A percentile compares a stretch with the other conserved stretches of the same genome.
Evolutionary conservation across 805 yeast species (phyloP).

Genomic region (Candida caryicola): DNA sequence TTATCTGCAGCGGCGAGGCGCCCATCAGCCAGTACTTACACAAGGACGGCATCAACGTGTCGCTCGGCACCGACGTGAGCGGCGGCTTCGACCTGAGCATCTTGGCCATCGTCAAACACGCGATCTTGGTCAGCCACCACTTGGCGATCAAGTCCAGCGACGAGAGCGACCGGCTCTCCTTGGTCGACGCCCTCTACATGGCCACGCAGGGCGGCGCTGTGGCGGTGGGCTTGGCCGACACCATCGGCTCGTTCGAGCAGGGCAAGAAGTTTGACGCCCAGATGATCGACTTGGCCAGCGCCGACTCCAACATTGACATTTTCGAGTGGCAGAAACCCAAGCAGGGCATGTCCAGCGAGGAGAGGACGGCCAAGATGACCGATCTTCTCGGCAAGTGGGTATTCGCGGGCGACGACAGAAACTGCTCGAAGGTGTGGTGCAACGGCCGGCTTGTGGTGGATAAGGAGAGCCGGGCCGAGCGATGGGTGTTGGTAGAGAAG

Average conservation of each 20-base stretch:
- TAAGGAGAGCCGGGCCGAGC: constrained; percentile 21
- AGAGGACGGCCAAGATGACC: constrained; percentile 29
- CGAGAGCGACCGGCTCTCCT: constrained; percentile 48
- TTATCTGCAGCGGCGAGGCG: constrained; percentile 88
- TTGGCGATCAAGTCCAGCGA: constrained; percentile 27
- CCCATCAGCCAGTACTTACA: constrained; percentile 65
- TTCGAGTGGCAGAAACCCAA: constrained; percentile 69
- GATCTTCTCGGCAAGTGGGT: constrained; percentile 84
- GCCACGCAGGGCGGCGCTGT: constrained; percentile 91
- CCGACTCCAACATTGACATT: constrained; percentile 63
- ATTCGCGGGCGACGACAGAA: constrained; percentile 91
- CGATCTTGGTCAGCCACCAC: constrained; percentile 42
- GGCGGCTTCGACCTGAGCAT: constrained; percentile 44
- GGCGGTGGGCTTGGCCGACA: constrained; percentile 55
- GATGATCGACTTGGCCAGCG: constrained; percentile 58
- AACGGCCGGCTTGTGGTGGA: constrained; percentile 64
- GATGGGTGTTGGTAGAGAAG: constrained; percentile 11
- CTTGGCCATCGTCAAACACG: constrained; percentile 31
- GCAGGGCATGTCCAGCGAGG: constrained; percentile 13
- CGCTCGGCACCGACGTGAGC: constrained; percentile 51
- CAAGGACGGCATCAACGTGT: constrained; percentile 65
- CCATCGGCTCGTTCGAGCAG: constrained; percentile 65
- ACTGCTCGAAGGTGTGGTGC: constrained; percentile 77
- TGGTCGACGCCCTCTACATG: constrained; percentile 71
- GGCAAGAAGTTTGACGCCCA: constrained; percentile 89